Base-by-base conservation (phyloP, 2,329 filamentous ascomycete species). In the Phialophora tarda region DNA sequence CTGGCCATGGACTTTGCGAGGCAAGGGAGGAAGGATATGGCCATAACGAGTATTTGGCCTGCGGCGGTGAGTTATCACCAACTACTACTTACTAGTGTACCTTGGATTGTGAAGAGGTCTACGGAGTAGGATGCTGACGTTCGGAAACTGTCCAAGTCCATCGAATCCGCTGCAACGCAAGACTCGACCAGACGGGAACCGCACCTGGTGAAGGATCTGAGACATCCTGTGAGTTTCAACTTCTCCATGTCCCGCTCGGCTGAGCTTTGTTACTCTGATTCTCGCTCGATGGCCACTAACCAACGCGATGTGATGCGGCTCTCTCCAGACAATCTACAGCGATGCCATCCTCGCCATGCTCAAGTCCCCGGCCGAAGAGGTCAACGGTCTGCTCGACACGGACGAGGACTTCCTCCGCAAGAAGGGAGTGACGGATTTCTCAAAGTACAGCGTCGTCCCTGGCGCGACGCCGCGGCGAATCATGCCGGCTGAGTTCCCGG, bases 11-110 rank as follows among this genome's bases (percentile, higher is more conserved):
- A 96, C 73, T 91, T 91, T 75, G 80, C 86, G 70, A 81, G 92
- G 34, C 84, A 93, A 71, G 88, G 85, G 0, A 83, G 85, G 71
- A 78, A 74, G 0, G 81, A 86, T 5, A 92, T 94, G 90, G 89
- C 90, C 11, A 88, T 95, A 63, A 92, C 89, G 0, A 91, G 89
- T 71, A 85, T 96, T 4, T 96, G 92, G 92, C 92, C 92, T 11
- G 91, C 91, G 3, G 85, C 83, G 32, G 90, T 91, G 78, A 71
- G 87, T 79, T 14, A 41, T 2, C 1, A 14, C 12, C 12, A 38
- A 4, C 34, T 17, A 47, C n/a, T n/a, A n/a, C n/a, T n/a, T n/a
- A 17, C 11, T 4, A 2, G 32, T 54, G 2, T 32, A n/a, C n/a
- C 21, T 21, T 56, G n/a, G 26, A 34, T 12, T 10, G 34, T 41